phyloP scores from a whole-genome alignment of 345 rosid species.

The sweet orange (Citrus sinensis) region DVS_A1.0 CM039169.1:615001-615500 shows the following conservation, averaged over 20 bases:
- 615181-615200: background rate
- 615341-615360: background rate
- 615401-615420: background rate
- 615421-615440: background rate
- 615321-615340: background rate
- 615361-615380: background rate
- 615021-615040: too few species aligned
- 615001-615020: too few species aligned
- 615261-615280: background rate
- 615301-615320: background rate
- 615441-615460: background rate
- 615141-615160: too few species aligned
- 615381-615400: background rate
- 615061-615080: fast-evolving
- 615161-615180: too few species aligned
- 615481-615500: too few species aligned
- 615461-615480: background rate
- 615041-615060: too few species aligned
- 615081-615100: too few species aligned
- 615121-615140: too few species aligned
- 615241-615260: background rate
- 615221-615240: background rate
- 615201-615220: background rate
- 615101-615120: fast-evolving
- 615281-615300: background rate